These are phyloP conservation scores for Russula foetens DNA, from an alignment of 768 basidiomycete genomes.

Conservation along the genomic window DNA sequence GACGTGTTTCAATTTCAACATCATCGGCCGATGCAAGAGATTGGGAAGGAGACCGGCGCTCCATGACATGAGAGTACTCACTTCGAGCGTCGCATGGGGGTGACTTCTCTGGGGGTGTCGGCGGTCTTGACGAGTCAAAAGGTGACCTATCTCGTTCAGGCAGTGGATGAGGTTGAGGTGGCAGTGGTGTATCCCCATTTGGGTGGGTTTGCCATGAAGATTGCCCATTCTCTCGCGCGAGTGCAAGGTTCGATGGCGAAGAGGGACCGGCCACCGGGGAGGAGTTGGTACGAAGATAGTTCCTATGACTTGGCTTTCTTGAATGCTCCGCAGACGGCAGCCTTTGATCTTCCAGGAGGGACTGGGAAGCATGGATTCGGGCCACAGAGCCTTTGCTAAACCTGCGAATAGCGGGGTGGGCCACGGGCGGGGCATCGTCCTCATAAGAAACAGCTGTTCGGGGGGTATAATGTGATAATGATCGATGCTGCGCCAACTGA, in stretches of 20 bases:
- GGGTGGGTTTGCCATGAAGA: neutral
- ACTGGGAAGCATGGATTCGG: neutral
- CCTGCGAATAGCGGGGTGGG: constrained; percentile 9
- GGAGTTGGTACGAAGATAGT: neutral
- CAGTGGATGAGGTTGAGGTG: neutral
- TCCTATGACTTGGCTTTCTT: neutral
- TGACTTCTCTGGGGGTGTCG: constrained; percentile 6
- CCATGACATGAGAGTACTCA: neutral
- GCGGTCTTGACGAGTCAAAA: neutral
- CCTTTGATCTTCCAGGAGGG: neutral
- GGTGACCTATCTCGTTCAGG: neutral
- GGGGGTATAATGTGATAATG: neutral
- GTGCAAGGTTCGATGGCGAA: neutral
- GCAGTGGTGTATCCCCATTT: neutral
- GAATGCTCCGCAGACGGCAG: neutral
- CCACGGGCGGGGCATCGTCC: constrained; percentile 8
- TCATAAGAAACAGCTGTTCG: neutral
- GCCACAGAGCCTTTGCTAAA: neutral
- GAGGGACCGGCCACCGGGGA: neutral
- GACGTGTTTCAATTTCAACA: constrained; percentile 3
- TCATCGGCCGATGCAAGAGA: neutral
- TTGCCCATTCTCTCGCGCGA: neutral
- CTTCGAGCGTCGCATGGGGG: neutral
- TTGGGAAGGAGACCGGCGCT: neutral
- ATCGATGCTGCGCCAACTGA: neutral